Conservation (phyloP, 208 protist genomes). For the Wallacemonas sp. region DNA sequence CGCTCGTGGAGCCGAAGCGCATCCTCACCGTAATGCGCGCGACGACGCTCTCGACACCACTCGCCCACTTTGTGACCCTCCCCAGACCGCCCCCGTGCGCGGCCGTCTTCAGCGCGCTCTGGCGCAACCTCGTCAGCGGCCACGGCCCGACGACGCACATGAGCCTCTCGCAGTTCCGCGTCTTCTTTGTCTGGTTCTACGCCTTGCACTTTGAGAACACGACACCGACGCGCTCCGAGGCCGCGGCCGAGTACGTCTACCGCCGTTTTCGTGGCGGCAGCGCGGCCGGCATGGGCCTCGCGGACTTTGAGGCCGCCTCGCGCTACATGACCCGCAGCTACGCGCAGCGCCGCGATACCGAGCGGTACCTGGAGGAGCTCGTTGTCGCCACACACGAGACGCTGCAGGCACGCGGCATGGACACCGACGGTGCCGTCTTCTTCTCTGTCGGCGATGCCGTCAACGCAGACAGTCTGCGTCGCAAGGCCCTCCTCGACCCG, state of each 20-base stretch:
- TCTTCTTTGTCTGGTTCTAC: slow-evolving; percentile 83
- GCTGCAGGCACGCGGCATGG: slow-evolving; percentile 12
- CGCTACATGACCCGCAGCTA: slow-evolving; percentile 53
- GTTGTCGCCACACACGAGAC: slow-evolving; percentile 28
- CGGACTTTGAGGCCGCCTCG: slow-evolving; percentile 59
- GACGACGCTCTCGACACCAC: slow-evolving; percentile 37
- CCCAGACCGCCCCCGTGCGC: slow-evolving; percentile 33
- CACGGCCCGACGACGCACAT: slow-evolving; percentile 5
- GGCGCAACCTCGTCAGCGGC: slow-evolving; percentile 27
- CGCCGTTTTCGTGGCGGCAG: slow-evolving; percentile 39
- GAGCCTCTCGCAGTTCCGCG: slow-evolving; percentile 50
- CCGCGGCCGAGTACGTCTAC: slow-evolving; percentile 60
- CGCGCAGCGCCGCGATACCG: slow-evolving; percentile 43
- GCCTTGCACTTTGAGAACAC: slow-evolving; percentile 62
- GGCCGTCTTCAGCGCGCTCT: slow-evolving; percentile 61
- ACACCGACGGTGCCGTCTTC: slow-evolving; percentile 26
- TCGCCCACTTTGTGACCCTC: slow-evolving; percentile 62
- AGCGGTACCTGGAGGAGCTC: slow-evolving; percentile 52
- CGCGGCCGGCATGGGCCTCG: slow-evolving; percentile 40
- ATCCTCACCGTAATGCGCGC: slow-evolving; percentile 50
- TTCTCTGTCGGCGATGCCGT: slow-evolving; percentile 32
- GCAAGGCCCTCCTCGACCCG: slow-evolving; percentile 45
- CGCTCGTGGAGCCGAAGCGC: slow-evolving; percentile 44
- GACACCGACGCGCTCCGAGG: slow-evolving; percentile 42
- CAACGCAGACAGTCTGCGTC: slow-evolving; percentile 21